Base-by-base conservation (phyloP, 768 basidiomycete genomes). In the Hemileccinum impolitum region DNA sequence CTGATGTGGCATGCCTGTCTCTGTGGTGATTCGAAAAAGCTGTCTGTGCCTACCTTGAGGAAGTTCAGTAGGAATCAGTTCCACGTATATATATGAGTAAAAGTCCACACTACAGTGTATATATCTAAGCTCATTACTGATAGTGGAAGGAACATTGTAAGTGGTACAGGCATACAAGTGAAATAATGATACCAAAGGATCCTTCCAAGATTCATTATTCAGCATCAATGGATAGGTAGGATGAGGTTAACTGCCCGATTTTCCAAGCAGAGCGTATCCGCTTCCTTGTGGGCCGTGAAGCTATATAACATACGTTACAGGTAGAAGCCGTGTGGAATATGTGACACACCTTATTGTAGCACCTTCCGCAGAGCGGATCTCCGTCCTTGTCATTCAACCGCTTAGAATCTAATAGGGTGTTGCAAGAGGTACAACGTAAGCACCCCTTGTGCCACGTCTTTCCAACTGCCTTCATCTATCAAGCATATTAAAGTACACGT, bases 371-470 rank as follows among this genome's bases (percentile, higher is more conserved):
- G 32, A 80, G 72, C 12, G 86, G 85, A 12, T 78, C 74, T 1
- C 84, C 89, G 39, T 88, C 87, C 59, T 85, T 85, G 63, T 91
- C 89, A 23, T 85, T 78, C 47, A 92, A 65, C 18, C 81, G 77
- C 39, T 72, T 82, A 28, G 88, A 86, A 58, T 90, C 88, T n/a
- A 92, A 70, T 7, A 72, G 59, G 0, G 82, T 80, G 47, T 72
- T 76, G 58, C 89, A 92, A 55, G 84, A 84, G 9, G 76, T 75
- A 61, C 89, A 92, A n/a, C 89, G 73, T 55, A 92, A 66, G 59
- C 90, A 92, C 14, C 68, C 71, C 59, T 87, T 89, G 55, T 92
- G 90, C 67, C 75, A 92, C 14, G 84, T 87, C 72, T 88, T 86
- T 8, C 86, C 86, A 13, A 87, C 76, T 1, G 89, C 89, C 65